These are phyloP conservation scores for Kazachstania bromeliacearum DNA, from an alignment of 805 yeast species.

Conservation along the genomic window DNA sequence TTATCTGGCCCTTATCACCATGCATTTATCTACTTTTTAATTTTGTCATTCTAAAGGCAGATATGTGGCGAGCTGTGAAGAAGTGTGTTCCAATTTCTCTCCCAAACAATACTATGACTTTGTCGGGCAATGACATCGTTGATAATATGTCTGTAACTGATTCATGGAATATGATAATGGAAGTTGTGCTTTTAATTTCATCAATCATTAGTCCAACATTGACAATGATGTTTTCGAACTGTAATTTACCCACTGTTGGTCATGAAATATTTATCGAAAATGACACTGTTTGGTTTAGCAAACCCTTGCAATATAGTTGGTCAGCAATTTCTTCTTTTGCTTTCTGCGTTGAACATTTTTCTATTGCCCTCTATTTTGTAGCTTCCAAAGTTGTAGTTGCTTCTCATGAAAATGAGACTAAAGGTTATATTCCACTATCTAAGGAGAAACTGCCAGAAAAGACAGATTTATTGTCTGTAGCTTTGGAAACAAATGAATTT, in stretches of 20 bases:
- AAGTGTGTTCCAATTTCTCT: slow-evolving; percentile 19
- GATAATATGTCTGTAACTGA: slow-evolving; percentile 20
- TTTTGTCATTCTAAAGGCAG: slow-evolving; percentile 32
- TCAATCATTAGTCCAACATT: slow-evolving; percentile 60
- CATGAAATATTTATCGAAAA: slow-evolving; percentile 9
- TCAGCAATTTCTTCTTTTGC: slow-evolving; percentile 29
- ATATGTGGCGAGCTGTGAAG: slow-evolving; percentile 25
- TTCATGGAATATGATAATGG: slow-evolving; percentile 69
- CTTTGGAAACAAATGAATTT: slow-evolving; percentile 7
- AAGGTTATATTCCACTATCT: slow-evolving; percentile 3
- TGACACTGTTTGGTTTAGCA: slow-evolving; percentile 18
- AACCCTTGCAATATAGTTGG: slow-evolving; percentile 27
- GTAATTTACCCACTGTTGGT: slow-evolving; percentile 31
- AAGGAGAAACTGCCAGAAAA: slow-evolving; percentile 4
- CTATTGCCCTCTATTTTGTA: slow-evolving; percentile 5
- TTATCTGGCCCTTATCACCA: slow-evolving; percentile 78
- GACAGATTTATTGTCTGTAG: slow-evolving; percentile 6
- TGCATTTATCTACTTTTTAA: slow-evolving; percentile 53
- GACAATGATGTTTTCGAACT: slow-evolving; percentile 59
- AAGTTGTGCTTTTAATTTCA: slow-evolving; percentile 60
- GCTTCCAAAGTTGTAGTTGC: slow-evolving; percentile 4
- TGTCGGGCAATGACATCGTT: background rate
- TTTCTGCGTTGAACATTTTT: slow-evolving; percentile 27
- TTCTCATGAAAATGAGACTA: background rate
- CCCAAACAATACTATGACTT: background rate